Evolutionary conservation across 2,329 filamentous ascomycete genomes (phyloP), one percentile per base, ranked within the genome.

Genomic region (Epichloe gansuensis): DNA sequence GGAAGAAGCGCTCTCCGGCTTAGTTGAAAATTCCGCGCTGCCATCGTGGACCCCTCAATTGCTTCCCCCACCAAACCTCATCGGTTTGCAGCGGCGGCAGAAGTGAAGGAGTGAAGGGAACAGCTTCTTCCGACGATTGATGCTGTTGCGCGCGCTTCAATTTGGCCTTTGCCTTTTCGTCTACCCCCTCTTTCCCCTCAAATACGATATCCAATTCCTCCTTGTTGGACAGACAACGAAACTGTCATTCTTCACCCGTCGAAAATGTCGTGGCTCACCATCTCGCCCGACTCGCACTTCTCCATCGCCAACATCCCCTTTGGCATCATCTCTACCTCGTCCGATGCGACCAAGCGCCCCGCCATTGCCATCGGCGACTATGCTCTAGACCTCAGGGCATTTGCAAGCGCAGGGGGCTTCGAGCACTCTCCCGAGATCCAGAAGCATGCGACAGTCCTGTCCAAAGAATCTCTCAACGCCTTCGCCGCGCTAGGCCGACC

Each of bases 281-380:
- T 64, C 51, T 46, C 59, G 17, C 51, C 57, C 9, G 54, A 56
- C 23, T 60, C 58, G 13, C 59, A 61, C 60, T 90, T 90, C 68
- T 88, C 86, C 8, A 71, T 91, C 49, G 80, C 83, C 61, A 93
- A 93, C 64, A 84, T 93, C 51, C 87, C 87, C 1, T 91, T 91
- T 62, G 87, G 87, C 61, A 82, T 93, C 70, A 87, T 93, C 63
- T 84, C 81, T 34, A 84, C 84, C 1, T 57, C 73, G 3, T 66
- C 72, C 5, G 73, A 78, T 53, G 60, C 73, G 11, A 73, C 73
- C 27, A 84, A 75, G 2, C 81, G 82, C 31, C 76, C 81, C 9
- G 87, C 85, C 13, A 70, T 87, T 54, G 85, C 85, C 9, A 85
- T 93, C 59, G 87, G 87, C 47, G 76, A 82, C 35, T 71, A 86